Evolutionary conservation across 345 rosid species (phyloP).

Genomic region (Clarkia xantiana): DNA sequence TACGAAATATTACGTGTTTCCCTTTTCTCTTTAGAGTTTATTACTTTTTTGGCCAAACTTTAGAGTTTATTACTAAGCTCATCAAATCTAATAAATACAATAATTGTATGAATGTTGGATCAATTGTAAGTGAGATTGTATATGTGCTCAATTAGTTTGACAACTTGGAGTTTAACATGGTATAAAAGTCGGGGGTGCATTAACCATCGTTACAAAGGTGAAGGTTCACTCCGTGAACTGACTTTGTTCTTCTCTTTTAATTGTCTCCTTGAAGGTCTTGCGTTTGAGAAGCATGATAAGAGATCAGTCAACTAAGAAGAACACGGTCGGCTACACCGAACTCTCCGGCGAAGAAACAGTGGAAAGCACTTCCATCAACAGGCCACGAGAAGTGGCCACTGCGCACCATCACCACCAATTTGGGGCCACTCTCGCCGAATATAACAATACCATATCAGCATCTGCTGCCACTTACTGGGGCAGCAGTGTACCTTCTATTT

Average conservation of each 20-base stretch:
- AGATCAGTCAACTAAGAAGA: slow-evolving; percentile 20
- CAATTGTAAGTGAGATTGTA: too few relatives aligned
- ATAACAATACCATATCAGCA: slow-evolving; percentile 19
- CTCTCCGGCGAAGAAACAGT: slow-evolving; percentile 53
- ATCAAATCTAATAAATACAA: too few relatives aligned
- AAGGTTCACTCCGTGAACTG: too few relatives aligned
- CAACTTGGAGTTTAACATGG: too few relatives aligned
- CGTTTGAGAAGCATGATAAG: slow-evolving; percentile 36
- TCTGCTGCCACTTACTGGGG: slow-evolving; percentile 10
- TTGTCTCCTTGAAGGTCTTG: slow-evolving; percentile 24
- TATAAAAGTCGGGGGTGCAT: too few relatives aligned
- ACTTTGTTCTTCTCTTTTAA: neutral
- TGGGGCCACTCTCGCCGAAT: slow-evolving; percentile 17
- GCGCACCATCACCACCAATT: slow-evolving; percentile 1
- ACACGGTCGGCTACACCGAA: slow-evolving; percentile 27
- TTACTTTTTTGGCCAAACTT: too few relatives aligned
- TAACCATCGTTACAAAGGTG: too few relatives aligned
- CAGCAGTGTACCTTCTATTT: neutral
- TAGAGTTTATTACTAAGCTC: too few relatives aligned
- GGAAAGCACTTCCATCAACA: slow-evolving; percentile 32
- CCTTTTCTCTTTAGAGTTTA: too few relatives aligned
- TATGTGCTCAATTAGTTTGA: too few relatives aligned
- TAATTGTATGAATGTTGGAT: too few relatives aligned
- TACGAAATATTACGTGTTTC: too few relatives aligned
- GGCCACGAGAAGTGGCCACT: slow-evolving; percentile 1